phyloP scores from a whole-genome alignment of 2,329 filamentous ascomycete genomes.

The Paraconiothyrium sp. region DNA sequence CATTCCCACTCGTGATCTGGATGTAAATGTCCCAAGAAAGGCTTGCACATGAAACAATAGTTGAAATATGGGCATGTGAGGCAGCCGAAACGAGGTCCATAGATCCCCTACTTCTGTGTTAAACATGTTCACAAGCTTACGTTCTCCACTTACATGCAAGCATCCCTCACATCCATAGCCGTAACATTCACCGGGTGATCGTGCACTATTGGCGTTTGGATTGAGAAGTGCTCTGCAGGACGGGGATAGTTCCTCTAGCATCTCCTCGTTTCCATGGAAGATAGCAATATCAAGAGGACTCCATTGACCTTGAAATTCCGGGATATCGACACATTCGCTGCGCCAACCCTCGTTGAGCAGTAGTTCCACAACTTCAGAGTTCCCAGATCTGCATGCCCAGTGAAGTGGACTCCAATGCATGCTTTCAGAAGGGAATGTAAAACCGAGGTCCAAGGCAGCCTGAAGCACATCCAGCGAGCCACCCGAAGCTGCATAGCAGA shows the following conservation, averaged over 20 bases:
- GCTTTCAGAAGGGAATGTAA: background rate
- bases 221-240: conserved; percentile 6
- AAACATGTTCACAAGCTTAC: background rate
- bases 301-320: conserved; percentile 18
- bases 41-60: conserved; percentile 16
- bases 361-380: conserved; percentile 12
- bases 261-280: conserved; percentile 22
- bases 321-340: conserved; percentile 11
- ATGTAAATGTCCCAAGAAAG: background rate
- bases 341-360: conserved; percentile 14
- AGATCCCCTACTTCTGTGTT: conserved; percentile 2
- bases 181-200: too few relatives aligned
- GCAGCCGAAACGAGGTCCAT: conserved; percentile 11
- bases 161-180: too few relatives aligned
- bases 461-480: conserved; percentile 13
- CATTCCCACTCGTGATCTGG: conserved; percentile 2
- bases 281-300: conserved; percentile 22
- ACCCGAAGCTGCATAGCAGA: conserved; percentile 15
- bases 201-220: background rate
- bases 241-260: conserved; percentile 16
- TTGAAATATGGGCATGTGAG: background rate
- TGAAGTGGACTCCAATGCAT: conserved; percentile 18
- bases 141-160: conserved; percentile 21
- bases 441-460: background rate
- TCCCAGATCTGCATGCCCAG: conserved; percentile 18